phyloP scores from a whole-genome alignment of 495 filamentous ascomycete genomes.

The Lasiosphaeriaceae sp. region DNA sequence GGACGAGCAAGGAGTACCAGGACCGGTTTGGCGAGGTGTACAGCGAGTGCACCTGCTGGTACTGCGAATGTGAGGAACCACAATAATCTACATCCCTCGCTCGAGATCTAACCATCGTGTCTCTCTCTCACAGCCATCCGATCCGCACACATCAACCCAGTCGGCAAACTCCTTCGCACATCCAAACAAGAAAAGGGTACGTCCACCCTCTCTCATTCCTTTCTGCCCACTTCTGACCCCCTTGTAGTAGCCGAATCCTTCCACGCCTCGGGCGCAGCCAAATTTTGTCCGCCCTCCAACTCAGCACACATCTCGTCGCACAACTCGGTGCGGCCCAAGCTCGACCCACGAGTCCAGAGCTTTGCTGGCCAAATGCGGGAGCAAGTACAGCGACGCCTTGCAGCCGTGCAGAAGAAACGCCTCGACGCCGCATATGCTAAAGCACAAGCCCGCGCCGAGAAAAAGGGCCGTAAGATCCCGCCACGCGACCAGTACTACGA shows the following conservation, averaged over 20 bases:
- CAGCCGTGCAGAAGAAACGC: slow-evolving; percentile 39
- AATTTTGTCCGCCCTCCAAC: slow-evolving; percentile 50
- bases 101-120: background rate
- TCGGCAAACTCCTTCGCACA: slow-evolving; percentile 36
- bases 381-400: slow-evolving; percentile 49
- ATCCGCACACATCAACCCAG: slow-evolving; percentile 50
- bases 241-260: slow-evolving; percentile 48
- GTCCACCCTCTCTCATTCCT: background rate
- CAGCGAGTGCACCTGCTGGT: slow-evolving; percentile 86
- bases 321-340: slow-evolving; percentile 45
- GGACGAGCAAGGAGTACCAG: slow-evolving; percentile 69
- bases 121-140: slow-evolving; percentile 49
- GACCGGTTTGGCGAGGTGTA: slow-evolving; percentile 62
- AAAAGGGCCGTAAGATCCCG: slow-evolving; percentile 52
- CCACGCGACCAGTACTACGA: slow-evolving; percentile 49
- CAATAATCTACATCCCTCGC: background rate
- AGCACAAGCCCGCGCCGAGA: slow-evolving; percentile 56
- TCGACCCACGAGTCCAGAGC: slow-evolving; percentile 44
- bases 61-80: slow-evolving; percentile 58
- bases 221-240: slow-evolving; percentile 16
- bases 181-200: slow-evolving; percentile 45
- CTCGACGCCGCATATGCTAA: slow-evolving; percentile 62
- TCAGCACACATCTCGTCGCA: slow-evolving; percentile 73
- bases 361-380: slow-evolving; percentile 11
- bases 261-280: slow-evolving; percentile 49